Evolutionary conservation across 2,329 filamentous ascomycete genomes (phyloP).

Genomic region (Fusarium hostae): DNA sequence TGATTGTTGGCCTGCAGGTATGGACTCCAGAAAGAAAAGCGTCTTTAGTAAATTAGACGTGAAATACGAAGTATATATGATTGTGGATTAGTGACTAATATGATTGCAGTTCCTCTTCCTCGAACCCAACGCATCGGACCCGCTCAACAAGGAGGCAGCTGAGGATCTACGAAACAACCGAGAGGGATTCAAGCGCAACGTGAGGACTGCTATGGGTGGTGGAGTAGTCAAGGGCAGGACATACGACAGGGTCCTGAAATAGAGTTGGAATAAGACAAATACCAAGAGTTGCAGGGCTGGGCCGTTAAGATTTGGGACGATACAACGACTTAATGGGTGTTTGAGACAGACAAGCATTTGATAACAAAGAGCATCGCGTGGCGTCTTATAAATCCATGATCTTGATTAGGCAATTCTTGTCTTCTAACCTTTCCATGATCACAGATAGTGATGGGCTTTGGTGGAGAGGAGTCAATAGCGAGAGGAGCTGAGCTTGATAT

Average conservation of each 20-base stretch:
- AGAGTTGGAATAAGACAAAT: conserved; percentile 31
- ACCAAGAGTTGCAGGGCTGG: conserved; percentile 13
- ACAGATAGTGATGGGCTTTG: background rate
- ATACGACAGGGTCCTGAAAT: conserved; percentile 85
- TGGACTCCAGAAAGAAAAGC: conserved; percentile 1
- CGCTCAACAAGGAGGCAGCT: conserved; percentile 97
- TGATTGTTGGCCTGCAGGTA: conserved; percentile 93
- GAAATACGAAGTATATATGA: background rate
- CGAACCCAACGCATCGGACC: conserved; percentile 95
- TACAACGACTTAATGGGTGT: conserved; percentile 21
- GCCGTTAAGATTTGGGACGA: conserved; percentile 12
- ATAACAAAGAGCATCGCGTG: conserved; percentile 27
- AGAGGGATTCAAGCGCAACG: conserved; percentile 92
- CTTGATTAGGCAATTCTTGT: conserved; percentile 19
- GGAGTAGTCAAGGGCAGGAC: conserved; percentile 76
- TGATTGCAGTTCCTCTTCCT: conserved; percentile 86
- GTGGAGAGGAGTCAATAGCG: background rate
- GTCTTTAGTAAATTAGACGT: background rate
- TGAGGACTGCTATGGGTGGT: conserved; percentile 84
- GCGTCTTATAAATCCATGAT: conserved; percentile 37
- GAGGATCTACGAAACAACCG: conserved; percentile 88
- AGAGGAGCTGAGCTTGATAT: conserved; percentile 12
- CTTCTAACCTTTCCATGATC: conserved; percentile 11
- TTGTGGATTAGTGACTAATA: conserved; percentile 34
- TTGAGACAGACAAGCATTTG: conserved; percentile 24